A percentile compares a stretch with the other conserved stretches of the same genome.
Evolutionary conservation across 1,139 yeast species (phyloP).

Genomic region (Pichia sp.): DNA sequence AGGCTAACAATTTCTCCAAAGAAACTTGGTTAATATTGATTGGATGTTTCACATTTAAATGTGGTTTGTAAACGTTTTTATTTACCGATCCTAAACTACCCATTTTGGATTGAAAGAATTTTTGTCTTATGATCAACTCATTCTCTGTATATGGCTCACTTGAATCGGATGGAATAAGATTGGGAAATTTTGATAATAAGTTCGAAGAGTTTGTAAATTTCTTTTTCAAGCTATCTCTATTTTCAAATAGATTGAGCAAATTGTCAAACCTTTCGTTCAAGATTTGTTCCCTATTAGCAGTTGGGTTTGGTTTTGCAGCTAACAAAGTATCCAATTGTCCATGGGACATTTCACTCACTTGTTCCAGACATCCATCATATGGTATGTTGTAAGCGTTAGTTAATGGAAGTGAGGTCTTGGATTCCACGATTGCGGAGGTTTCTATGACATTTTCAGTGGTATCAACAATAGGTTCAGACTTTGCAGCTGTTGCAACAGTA

Average conservation of each 20-base stretch:
- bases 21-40: constrained; percentile 48
- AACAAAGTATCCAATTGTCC: constrained; percentile 20
- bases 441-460: not conserved
- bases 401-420: too few relatives aligned
- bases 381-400: constrained; percentile 4
- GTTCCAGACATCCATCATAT: constrained; percentile 9
- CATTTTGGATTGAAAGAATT: constrained; percentile 44
- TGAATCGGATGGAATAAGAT: constrained; percentile 27
- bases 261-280: constrained; percentile 19
- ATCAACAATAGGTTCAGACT: not conserved
- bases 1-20: constrained; percentile 66
- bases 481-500: not conserved
- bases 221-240: constrained; percentile 16
- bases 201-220: constrained; percentile 17
- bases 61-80: constrained; percentile 58
- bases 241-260: constrained; percentile 19
- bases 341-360: constrained; percentile 16
- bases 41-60: constrained; percentile 57
- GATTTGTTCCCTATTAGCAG: constrained; percentile 21
- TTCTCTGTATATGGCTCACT: constrained; percentile 57
- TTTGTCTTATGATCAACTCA: constrained; percentile 69
- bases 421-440: too few relatives aligned
- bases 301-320: constrained; percentile 19
- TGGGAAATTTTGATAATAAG: constrained; percentile 27
- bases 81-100: constrained; percentile 59